A percentile compares a stretch with the other conserved stretches of the same genome.
phyloP scores from a whole-genome alignment of 495 filamentous ascomycete genomes.

The Acidiella bohemica region DNA sequence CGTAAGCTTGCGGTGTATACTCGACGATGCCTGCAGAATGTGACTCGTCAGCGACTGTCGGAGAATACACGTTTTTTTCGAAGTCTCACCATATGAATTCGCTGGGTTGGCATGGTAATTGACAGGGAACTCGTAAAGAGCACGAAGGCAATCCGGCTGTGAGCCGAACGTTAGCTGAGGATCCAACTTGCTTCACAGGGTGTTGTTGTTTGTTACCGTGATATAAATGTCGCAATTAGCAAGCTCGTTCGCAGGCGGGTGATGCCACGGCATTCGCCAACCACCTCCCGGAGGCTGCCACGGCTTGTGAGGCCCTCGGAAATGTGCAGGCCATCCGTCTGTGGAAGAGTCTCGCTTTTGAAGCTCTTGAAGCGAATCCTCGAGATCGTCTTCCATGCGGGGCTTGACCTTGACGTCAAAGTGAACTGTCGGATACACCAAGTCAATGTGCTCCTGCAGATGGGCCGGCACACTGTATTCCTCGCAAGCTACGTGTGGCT shows the following conservation, averaged over 20 bases:
- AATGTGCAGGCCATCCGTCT: neutral
- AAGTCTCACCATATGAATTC: constrained; percentile 43
- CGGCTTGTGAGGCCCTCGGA: constrained; percentile 1
- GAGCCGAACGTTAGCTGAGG: no score
- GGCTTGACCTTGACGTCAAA: constrained; percentile 23
- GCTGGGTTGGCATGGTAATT: constrained; percentile 26
- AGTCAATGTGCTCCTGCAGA: constrained; percentile 26
- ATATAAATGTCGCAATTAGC: constrained; percentile 34
- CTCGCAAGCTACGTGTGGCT: constrained; percentile 17
- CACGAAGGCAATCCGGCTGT: constrained; percentile 42
- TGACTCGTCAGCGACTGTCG: no score
- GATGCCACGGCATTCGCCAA: neutral
- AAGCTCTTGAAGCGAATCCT: constrained; percentile 1
- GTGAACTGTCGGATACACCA: constrained; percentile 27
- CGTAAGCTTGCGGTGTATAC: constrained; percentile 28
- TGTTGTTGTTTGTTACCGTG: no score
- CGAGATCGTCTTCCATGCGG: constrained; percentile 1
- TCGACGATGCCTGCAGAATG: constrained; percentile 31
- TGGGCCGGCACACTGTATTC: constrained; percentile 22
- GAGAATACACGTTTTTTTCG: no score
- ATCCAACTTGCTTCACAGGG: no score
- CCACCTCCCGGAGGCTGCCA: constrained; percentile 20
- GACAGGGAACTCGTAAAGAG: constrained; percentile 39
- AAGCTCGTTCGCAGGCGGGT: constrained; percentile 20
- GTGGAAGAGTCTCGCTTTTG: constrained; percentile 11